phyloP scores from a whole-genome alignment of 2,329 filamentous ascomycete species.

The Beauveria medogensis region DNA sequence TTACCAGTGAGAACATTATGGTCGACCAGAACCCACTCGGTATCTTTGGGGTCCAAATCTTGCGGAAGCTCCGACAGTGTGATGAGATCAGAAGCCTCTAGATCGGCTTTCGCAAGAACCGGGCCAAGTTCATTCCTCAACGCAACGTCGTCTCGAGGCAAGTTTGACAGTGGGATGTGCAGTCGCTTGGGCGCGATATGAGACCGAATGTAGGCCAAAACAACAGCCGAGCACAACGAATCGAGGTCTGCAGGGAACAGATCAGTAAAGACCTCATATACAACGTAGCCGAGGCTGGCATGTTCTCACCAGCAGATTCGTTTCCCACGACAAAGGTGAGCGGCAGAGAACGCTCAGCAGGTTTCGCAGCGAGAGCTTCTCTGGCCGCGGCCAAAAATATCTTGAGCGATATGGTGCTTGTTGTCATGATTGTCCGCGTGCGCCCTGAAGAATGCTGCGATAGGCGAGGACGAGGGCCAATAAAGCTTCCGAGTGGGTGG shows the following conservation, averaged over 20 bases:
- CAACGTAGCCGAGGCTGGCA: background rate
- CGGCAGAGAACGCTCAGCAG: slow-evolving; percentile 36
- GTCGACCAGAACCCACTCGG: slow-evolving; percentile 68
- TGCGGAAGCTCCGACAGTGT: slow-evolving; percentile 45
- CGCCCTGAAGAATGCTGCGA: background rate
- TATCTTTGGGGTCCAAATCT: slow-evolving; percentile 43
- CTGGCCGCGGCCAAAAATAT: slow-evolving; percentile 45
- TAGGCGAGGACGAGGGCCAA: background rate
- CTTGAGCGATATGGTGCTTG: slow-evolving; percentile 32
- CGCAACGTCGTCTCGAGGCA: slow-evolving; percentile 57
- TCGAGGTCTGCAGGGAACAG: slow-evolving; percentile 55
- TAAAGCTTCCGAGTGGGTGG: background rate
- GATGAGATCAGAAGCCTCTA: slow-evolving; percentile 54
- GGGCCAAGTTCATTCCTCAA: slow-evolving; percentile 67
- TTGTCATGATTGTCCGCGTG: slow-evolving; percentile 17
- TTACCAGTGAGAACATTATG: slow-evolving; percentile 65
- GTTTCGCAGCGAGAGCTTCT: slow-evolving; percentile 35
- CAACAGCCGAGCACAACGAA: slow-evolving; percentile 65
- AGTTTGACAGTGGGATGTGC: slow-evolving; percentile 67
- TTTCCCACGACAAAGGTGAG: slow-evolving; percentile 59
- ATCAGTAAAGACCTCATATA: background rate
- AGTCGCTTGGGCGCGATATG: slow-evolving; percentile 45
- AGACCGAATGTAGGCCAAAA: slow-evolving; percentile 67
- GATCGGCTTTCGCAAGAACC: slow-evolving; percentile 52
- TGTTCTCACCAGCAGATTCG: slow-evolving; percentile 51